Evolutionary conservation across 2,329 filamentous ascomycete species (phyloP), one percentile per base, ranked within the genome.

Genomic region (Colletotrichum trifolii): DNA sequence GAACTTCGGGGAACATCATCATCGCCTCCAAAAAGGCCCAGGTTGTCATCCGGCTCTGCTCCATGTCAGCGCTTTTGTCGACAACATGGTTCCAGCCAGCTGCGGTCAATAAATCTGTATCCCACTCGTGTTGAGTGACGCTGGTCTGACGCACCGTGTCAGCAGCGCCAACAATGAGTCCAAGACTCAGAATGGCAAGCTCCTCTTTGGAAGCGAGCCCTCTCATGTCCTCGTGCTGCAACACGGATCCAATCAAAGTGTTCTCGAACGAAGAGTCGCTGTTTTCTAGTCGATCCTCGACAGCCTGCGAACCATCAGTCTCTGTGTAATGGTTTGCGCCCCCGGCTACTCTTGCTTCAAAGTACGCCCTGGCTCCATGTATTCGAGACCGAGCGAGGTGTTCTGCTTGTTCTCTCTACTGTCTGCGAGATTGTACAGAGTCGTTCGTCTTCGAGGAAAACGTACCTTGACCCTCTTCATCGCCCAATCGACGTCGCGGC

Each of bases 21-120:
- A 54, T 60, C 17, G 58, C 58, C 13, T 60, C 58, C 8, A 60
- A 9, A 1, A 54, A 54, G 1, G 49, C 25, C 58, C 58, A 60
- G 7, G 42, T 60, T 2, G 58, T 54, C 58, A 60, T 60, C 2
- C 58, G 49, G 2, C 58, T 60, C 49, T 60, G 9, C 0, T 1
- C 4, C 3, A 25, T 3, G 7, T 1, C 5, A 15, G 5, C 17
- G 3, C 7, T 45, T 12, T 7, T 10, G 2, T 5, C 11, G 3
- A 5, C n/a, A 34, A 3, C 4, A 25, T 25, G 25, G 25, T 25
- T 25, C 25, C 25, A 25, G 25, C 25, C 25, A 1, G 25, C 25
- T 25, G 25, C 25, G 25, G 25, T 25, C 25, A 5, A 25, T 1
- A 1, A 25, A 1, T 25, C 25, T 25, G 25, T 5, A 25, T 25